Conservation (phyloP, 129 eudicot genomes). For the Chrysanthemum makinoi region DNA sequence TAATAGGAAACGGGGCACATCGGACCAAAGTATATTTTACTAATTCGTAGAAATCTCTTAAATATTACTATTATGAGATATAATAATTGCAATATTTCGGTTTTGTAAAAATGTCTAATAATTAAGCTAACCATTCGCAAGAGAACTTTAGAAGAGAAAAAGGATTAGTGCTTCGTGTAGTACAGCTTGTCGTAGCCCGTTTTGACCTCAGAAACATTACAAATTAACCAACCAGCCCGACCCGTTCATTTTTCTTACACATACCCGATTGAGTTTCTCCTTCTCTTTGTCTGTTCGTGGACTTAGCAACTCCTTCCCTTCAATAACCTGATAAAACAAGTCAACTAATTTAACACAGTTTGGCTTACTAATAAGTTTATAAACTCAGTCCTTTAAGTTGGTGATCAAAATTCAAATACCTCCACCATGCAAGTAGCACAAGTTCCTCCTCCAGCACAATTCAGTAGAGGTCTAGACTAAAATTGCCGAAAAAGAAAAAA, state of each 20-base stretch:
- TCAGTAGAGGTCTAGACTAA: conserved; percentile 72
- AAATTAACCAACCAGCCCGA: neutral
- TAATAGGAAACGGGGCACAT: neutral
- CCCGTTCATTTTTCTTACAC: neutral
- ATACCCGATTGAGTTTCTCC: conserved; percentile 73
- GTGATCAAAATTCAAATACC: conserved; percentile 32
- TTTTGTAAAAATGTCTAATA: too few species aligned
- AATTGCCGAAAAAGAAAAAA: conserved; percentile 16
- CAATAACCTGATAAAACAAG: conserved; percentile 45
- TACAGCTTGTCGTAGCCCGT: neutral
- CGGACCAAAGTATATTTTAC: neutral
- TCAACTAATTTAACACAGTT: neutral
- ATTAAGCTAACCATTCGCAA: too few species aligned
- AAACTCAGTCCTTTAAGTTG: neutral
- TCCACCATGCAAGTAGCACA: conserved; percentile 95
- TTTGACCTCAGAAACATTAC: neutral
- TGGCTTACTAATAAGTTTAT: neutral
- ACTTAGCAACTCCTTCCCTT: conserved; percentile 72
- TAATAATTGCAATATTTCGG: too few species aligned
- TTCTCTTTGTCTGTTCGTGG: conserved; percentile 74
- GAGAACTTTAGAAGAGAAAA: too few species aligned
- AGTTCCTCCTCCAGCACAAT: conserved; percentile 91
- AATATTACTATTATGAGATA: too few species aligned
- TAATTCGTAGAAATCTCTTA: too few species aligned
- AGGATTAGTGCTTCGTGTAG: neutral